Evolutionary conservation across 805 yeast genomes (phyloP), one percentile per base, ranked within the genome.

Genomic region (Candida nonsorbophila): DNA sequence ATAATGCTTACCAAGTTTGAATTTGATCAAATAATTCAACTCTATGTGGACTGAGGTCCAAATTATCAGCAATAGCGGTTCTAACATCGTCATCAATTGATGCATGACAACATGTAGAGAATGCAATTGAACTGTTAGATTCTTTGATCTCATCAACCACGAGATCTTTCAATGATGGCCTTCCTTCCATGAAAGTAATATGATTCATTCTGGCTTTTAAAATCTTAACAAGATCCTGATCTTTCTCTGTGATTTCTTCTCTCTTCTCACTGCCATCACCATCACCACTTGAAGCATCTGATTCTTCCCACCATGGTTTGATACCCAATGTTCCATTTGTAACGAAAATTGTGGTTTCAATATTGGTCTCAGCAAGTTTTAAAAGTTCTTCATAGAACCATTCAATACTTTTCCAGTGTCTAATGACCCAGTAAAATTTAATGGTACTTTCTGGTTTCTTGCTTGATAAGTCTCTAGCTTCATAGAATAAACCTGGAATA

Each of bases 41-140:
- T 30, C 65, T 47, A 23, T 49, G 41, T 29, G 44, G 40, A 7
- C 50, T 34, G 17, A 40, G 41, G 16, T 38, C 40, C 38, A 61
- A 44, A 36, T 51, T 53, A 30, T 45, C 33, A 7, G 44, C 52
- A 18, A 60, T 46, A 1, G 52, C 37, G 22, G 33, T 39, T 45
- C 67, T 50, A 25, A 49, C 36, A 5, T 46, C 53, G 36, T 58
- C 65, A 21, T 57, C 67, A 58, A 70, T 57, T 16, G 54, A 36
- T 16, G 64, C 58, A 47, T 69, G 72, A 14, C 72, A 74, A 55
- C 79, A 73, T 4, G 67, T 58, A 30, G 64, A 67, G 38, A 73
- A 50, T 2, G 71, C 76, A 29, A 66, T 39, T 5, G 71, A 44
- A 6, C 72, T 71, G 10, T 38, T 34, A 12, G 65, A 40, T 22